Evolutionary conservation across 108 stramenopile species (phyloP).

Genomic region (Tribonema minus): DNA sequence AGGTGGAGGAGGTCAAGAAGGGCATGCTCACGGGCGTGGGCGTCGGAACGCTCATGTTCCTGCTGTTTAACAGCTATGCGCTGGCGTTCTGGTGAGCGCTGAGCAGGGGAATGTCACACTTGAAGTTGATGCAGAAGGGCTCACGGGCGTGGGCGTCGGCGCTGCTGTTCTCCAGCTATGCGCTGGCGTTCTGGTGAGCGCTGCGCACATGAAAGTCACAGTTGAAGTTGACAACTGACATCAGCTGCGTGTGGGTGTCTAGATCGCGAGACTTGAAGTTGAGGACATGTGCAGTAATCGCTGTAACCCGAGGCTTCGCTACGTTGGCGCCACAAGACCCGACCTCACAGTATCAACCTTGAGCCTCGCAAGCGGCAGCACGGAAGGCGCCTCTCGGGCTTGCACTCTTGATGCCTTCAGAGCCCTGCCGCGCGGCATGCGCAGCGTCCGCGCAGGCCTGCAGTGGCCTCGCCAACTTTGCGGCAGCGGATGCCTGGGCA

Average conservation of each 20-base stretch:
- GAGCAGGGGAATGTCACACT: background rate
- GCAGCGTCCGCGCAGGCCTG: too few relatives aligned
- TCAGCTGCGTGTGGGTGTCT: background rate
- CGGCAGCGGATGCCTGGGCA: too few relatives aligned
- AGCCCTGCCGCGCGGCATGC: too few relatives aligned
- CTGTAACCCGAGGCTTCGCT: background rate
- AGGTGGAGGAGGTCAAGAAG: constrained; percentile 43
- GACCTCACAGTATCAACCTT: too few relatives aligned
- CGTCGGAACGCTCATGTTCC: constrained; percentile 37
- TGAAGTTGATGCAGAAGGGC: background rate
- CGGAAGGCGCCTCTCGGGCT: too few relatives aligned
- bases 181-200: background rate
- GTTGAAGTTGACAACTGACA: background rate
- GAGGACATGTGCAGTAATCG: background rate
- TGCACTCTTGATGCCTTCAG: too few relatives aligned
- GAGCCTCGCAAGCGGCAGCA: too few relatives aligned
- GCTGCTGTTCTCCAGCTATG: too few relatives aligned
- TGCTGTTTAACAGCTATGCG: constrained; percentile 42
- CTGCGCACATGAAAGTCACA: background rate
- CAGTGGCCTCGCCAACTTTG: too few relatives aligned
- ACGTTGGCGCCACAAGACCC: background rate
- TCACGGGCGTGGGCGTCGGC: background rate
- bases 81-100: constrained; percentile 48
- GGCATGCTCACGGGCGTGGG: constrained; percentile 42
- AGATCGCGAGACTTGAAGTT: background rate